These are phyloP conservation scores for Metschnikowia rubicola DNA, from an alignment of 805 yeast species.

Conservation along the genomic window DNA sequence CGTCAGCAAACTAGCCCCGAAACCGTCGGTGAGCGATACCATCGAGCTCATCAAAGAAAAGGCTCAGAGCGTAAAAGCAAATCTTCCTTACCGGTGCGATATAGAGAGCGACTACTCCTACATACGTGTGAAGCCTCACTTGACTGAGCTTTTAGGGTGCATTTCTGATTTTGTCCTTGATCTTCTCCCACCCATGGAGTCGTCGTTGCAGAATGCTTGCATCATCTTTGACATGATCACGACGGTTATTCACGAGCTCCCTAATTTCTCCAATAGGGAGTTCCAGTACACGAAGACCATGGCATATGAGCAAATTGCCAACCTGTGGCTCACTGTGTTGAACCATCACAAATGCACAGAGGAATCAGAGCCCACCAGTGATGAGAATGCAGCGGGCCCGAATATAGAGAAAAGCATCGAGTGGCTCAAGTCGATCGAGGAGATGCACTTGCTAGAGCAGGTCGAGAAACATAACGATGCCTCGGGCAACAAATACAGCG, in stretches of 20 bases:
- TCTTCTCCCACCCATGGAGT: constrained; percentile 69
- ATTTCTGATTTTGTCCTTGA: constrained; percentile 71
- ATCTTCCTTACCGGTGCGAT: constrained; percentile 76
- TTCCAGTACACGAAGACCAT: constrained; percentile 48
- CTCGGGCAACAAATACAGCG: constrained; percentile 40
- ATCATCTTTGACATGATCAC: constrained; percentile 63
- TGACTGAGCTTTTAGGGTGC: constrained; percentile 66
- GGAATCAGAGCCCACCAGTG: constrained; percentile 12
- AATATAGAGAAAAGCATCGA: constrained; percentile 18
- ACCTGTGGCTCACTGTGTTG: constrained; percentile 56
- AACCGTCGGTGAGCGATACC: constrained; percentile 52
- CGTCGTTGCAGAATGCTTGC: constrained; percentile 50
- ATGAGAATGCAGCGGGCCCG: constrained; percentile 3
- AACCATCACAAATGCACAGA: constrained; percentile 23
- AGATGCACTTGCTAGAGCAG: constrained; percentile 39
- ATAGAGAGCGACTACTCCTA: constrained; percentile 71
- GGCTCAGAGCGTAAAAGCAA: constrained; percentile 40
- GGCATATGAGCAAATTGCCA: constrained; percentile 60
- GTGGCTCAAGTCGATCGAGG: constrained; percentile 30
- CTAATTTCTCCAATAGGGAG: constrained; percentile 59
- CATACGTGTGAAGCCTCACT: constrained; percentile 62
- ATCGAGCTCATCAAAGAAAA: constrained; percentile 47
- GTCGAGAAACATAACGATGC: constrained; percentile 43
- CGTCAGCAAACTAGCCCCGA: constrained; percentile 52
- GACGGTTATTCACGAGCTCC: constrained; percentile 56